Percentiles rank a stretch among this genome's conserved stretches.
Evolutionary conservation across 495 filamentous ascomycete genomes (phyloP).

Genomic region (Oidiodendron maius): DNA sequence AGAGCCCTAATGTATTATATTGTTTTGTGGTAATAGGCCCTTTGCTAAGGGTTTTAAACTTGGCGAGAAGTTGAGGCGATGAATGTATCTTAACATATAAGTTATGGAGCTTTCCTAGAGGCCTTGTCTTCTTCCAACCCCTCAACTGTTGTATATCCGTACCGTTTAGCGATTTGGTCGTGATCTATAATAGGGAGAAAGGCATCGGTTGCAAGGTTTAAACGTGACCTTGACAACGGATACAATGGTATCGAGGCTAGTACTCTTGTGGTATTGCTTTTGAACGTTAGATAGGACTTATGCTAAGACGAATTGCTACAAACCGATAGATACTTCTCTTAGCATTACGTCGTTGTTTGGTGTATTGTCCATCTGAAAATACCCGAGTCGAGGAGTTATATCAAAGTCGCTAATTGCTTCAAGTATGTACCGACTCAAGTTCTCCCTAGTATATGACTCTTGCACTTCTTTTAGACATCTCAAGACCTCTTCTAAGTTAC

Average conservation of each 20-base stretch:
- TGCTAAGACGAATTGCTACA: no score
- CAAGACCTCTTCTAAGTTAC: background rate
- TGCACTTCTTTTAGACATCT: background rate
- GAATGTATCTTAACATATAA: background rate
- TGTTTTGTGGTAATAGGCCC: background rate
- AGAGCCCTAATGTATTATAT: constrained; percentile 11
- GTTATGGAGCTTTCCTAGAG: constrained; percentile 18
- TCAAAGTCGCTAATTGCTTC: constrained; percentile 7
- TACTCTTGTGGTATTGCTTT: constrained; percentile 3
- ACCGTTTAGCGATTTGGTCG: background rate
- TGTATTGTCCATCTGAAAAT: constrained; percentile 18
- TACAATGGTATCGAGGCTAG: constrained; percentile 3
- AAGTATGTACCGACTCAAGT: constrained; percentile 3
- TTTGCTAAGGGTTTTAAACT: background rate
- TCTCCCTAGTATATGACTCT: constrained; percentile 10
- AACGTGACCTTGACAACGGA: constrained; percentile 18
- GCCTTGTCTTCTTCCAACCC: constrained; percentile 10
- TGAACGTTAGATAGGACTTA: no score
- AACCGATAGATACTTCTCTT: background rate
- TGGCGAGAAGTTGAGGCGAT: background rate
- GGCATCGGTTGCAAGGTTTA: background rate
- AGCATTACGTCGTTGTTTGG: constrained; percentile 14
- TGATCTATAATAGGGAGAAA: constrained; percentile 9
- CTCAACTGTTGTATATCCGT: background rate
- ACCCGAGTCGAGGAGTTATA: constrained; percentile 12